Evolutionary conservation across 768 basidiomycete species (phyloP).

Genomic region (Amanita molliuscula): DNA sequence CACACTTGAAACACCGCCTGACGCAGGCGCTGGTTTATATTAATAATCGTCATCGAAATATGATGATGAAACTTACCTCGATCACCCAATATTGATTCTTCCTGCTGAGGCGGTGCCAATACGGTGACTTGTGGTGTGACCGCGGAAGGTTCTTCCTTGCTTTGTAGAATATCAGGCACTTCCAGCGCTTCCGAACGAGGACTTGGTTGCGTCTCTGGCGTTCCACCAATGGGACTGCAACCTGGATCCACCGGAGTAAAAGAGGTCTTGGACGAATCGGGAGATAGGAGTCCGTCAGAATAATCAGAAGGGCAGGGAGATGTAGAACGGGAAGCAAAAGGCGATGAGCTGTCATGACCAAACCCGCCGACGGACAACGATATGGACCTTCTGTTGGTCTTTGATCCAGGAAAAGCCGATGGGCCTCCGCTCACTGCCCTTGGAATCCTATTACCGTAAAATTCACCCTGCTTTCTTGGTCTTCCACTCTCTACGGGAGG

Average conservation of each 20-base stretch:
- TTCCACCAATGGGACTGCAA: neutral
- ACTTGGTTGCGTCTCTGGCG: neutral
- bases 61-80: too few species aligned
- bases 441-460: slow-evolving; percentile 70
- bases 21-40: neutral
- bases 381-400: neutral
- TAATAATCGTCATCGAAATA: neutral
- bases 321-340: neutral
- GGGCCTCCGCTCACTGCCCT: slow-evolving; percentile 18
- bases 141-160: neutral
- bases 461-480: slow-evolving; percentile 46
- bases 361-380: neutral
- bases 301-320: slow-evolving; percentile 3
- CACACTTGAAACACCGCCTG: neutral
- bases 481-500: slow-evolving; percentile 43
- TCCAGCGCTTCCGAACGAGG: neutral
- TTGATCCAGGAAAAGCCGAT: slow-evolving; percentile 9
- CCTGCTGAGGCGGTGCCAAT: neutral
- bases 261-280: neutral
- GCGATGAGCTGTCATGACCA: neutral
- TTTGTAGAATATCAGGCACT: neutral
- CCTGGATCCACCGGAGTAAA: neutral
- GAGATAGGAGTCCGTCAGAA: slow-evolving; percentile 2
- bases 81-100: too few species aligned
- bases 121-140: neutral